Conservation (phyloP, 1,284 basidiomycete genomes). For the Malassezia furfur region DNA sequence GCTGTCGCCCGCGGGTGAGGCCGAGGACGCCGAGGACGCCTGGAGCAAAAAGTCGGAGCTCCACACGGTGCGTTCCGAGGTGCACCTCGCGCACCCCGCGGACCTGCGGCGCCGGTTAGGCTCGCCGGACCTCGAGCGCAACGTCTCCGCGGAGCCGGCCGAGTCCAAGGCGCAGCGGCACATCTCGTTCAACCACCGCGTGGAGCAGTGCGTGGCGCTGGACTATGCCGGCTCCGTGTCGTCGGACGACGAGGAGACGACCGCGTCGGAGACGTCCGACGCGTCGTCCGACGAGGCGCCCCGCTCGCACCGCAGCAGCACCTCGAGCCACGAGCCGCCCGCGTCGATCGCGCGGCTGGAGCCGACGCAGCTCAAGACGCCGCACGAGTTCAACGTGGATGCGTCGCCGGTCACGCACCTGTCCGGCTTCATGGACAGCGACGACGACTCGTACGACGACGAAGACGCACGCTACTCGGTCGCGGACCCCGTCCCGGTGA, state of each 20-base stretch:
- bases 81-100: not conserved
- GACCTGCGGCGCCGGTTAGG: not conserved
- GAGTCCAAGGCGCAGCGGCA: constrained; percentile 56
- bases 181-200: constrained; percentile 95
- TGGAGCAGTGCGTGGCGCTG: constrained; percentile 95
- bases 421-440: constrained; percentile 19
- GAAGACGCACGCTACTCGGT: constrained; percentile 16
- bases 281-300: constrained; percentile 5
- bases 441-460: constrained; percentile 6
- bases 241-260: constrained; percentile 38
- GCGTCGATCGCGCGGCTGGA: constrained; percentile 83
- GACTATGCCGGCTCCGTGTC: constrained; percentile 41
- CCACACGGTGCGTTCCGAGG: not conserved
- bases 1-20: not conserved
- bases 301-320: constrained; percentile 14
- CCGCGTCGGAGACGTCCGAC: constrained; percentile 48
- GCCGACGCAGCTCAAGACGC: constrained; percentile 80
- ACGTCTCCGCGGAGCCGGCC: not conserved
- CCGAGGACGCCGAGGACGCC: not conserved
- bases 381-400: constrained; percentile 46
- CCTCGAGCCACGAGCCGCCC: constrained; percentile 17
- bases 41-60: constrained; percentile 1
- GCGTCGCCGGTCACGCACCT: constrained; percentile 60
- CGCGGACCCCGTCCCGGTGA: constrained; percentile 3
- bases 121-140: not conserved